Evolutionary conservation across 164 flowering plant species (phyloP), one percentile per base, ranked within the genome.

Genomic region (Umbilicus rupestris): DNA sequence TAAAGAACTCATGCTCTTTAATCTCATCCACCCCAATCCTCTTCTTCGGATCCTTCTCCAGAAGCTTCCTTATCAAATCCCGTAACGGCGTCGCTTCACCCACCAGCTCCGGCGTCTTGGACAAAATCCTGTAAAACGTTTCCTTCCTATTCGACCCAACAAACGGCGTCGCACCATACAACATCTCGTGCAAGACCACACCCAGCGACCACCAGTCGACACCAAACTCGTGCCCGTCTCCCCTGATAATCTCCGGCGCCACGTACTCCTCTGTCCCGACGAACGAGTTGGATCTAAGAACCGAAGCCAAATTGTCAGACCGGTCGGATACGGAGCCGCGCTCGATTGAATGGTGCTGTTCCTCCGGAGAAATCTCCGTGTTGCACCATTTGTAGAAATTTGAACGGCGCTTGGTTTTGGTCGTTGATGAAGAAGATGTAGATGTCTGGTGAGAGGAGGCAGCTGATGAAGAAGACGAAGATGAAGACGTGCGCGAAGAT

Each of bases 211-310:
- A 93, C 92, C 89, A 87, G 66, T 93, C 98, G 39, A 88, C 96
- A 4, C 85, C 74, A 78, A 85, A 87, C 63, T 82, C 94, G 74
- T 93, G 98, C 42, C 94, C 96, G 62, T 77, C 42, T 1, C 94
- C 94, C 15, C 22, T 15, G n/a, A 90, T 77, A 47, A 93, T 71
- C 77, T 93, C 98, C 50, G 98, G 98, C 26, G 98, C 85, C 68
- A 93, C 86, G 78, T 93, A 93, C 75, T 93, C 97, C 78, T 88
- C 92, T 62, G 98, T 88, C n/a, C 98, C 98, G 2, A 90, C 98
- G 76, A 93, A 90, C 63, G 98, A 93, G 79, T 88, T 88, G 5
- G 92, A 82, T 59, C 82, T 87, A 45, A 83, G 47, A 45, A 73
- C 78, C 3, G 80, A 29, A 7, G 15, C 20, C 22, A 7, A 20